phyloP scores from a whole-genome alignment of 139 green algal species.

The Chlorella sp. region DNA sequence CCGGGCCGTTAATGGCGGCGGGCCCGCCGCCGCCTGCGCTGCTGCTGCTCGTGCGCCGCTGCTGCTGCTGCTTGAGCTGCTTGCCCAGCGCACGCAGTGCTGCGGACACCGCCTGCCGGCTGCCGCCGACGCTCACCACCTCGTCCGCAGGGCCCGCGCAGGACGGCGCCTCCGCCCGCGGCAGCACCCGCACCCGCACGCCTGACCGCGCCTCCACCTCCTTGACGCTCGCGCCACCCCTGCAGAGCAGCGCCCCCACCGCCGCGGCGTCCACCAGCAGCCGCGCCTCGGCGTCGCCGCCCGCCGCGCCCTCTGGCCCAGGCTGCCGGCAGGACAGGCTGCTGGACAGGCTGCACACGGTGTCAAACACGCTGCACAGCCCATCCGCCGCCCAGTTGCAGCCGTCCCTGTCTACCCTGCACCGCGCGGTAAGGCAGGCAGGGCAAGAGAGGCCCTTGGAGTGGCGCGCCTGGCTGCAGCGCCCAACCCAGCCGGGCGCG shows the following conservation, averaged over 20 bases:
- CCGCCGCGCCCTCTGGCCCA: neutral
- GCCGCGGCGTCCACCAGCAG: conserved; percentile 20
- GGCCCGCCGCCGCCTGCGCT: neutral
- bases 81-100: conserved; percentile 33
- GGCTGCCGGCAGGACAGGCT: neutral
- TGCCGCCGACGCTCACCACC: conserved; percentile 27
- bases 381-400: conserved; percentile 2
- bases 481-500: neutral
- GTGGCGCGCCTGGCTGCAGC: no score
- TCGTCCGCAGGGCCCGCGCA: conserved; percentile 42
- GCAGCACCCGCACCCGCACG: conserved; percentile 22
- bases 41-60: neutral
- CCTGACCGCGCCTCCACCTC: conserved; percentile 6
- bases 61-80: conserved; percentile 30
- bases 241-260: conserved; percentile 32
- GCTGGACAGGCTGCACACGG: conserved; percentile 14
- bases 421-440: neutral
- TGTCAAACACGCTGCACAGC: conserved; percentile 17
- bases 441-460: neutral
- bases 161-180: conserved; percentile 29
- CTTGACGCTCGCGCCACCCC: conserved; percentile 28
- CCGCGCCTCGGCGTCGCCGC: neutral
- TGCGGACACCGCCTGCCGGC: neutral
- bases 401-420: conserved; percentile 4
- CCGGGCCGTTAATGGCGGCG: no score